Conservation (phyloP, 306 rosid genomes). For the Styphnolobium japonicum region DNA sequence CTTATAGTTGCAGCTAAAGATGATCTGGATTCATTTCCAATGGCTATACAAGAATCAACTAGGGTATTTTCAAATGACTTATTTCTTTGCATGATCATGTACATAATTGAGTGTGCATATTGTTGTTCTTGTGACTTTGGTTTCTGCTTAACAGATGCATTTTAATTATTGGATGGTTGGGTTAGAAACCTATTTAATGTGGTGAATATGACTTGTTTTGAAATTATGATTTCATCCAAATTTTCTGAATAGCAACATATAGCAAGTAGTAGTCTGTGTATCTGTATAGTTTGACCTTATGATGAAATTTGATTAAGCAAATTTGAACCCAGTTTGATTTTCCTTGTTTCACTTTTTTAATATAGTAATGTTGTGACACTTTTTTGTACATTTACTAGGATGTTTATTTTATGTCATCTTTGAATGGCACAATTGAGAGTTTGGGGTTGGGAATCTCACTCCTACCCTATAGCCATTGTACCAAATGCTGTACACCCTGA, state of each 20-base stretch:
- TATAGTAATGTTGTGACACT: not conserved
- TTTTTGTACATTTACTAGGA: not conserved
- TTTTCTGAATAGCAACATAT: not conserved
- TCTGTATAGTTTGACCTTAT: not conserved
- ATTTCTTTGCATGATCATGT: not conserved
- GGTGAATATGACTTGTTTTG: conserved; percentile 12
- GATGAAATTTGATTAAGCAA: not conserved
- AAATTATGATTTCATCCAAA: not conserved
- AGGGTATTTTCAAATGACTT: conserved; percentile 56
- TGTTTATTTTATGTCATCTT: not conserved
- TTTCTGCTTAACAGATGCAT: not conserved
- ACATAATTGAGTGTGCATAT: conserved; percentile 5
- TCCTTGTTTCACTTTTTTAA: not conserved
- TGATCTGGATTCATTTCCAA: conserved; percentile 81
- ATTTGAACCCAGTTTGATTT: not conserved
- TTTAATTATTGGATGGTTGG: not conserved
- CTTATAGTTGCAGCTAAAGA: conserved; percentile 97
- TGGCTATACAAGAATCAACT: conserved; percentile 87
- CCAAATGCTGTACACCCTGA: not conserved
- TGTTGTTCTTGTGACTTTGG: not conserved
- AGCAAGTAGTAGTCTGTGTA: not conserved
- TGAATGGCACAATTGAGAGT: not conserved
- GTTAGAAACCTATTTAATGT: not conserved
- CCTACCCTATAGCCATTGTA: not conserved
- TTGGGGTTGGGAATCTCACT: not conserved